Evolutionary conservation across 2,329 filamentous ascomycete genomes (phyloP).

Genomic region (Seiridium cupressi): DNA sequence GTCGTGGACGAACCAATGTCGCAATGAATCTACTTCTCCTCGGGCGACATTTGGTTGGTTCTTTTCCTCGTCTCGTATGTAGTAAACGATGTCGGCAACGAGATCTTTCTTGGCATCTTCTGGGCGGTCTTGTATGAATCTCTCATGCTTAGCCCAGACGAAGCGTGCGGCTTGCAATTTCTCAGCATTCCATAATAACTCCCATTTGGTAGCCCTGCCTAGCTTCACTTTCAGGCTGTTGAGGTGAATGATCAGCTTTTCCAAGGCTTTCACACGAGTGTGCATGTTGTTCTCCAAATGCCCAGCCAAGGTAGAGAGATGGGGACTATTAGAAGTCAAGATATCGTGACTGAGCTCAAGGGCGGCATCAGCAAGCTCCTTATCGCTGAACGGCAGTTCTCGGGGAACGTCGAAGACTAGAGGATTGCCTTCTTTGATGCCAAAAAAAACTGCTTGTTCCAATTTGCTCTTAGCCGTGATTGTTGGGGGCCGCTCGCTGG

Average conservation of each 20-base stretch:
- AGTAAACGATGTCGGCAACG: conserved; percentile 71
- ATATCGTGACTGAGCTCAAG: conserved; percentile 79
- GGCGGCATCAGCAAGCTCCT: conserved; percentile 75
- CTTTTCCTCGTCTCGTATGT: conserved; percentile 75
- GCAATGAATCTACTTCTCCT: conserved; percentile 74
- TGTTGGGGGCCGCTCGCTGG: conserved; percentile 53
- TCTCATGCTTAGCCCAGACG: conserved; percentile 80
- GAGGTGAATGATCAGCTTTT: conserved; percentile 72
- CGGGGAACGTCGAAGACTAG: conserved; percentile 74
- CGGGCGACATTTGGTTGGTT: conserved; percentile 61
- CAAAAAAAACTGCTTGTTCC: conserved; percentile 93
- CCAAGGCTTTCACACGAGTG: conserved; percentile 69
- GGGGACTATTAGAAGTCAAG: conserved; percentile 71
- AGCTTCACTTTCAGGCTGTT: conserved; percentile 64
- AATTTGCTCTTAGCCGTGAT: conserved; percentile 86
- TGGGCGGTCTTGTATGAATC: conserved; percentile 58
- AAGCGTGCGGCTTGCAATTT: conserved; percentile 78
- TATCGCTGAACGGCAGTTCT: conserved; percentile 62
- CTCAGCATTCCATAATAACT: conserved; percentile 84
- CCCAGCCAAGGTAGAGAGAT: conserved; percentile 69
- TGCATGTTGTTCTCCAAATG: conserved; percentile 81
- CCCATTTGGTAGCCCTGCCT: conserved; percentile 70
- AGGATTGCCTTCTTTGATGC: conserved; percentile 77
- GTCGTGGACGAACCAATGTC: conserved; percentile 85
- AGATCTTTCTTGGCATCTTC: conserved; percentile 66